Base-by-base conservation (phyloP, 805 yeast species). In the Metschnikowia drakensbergensis region DNA sequence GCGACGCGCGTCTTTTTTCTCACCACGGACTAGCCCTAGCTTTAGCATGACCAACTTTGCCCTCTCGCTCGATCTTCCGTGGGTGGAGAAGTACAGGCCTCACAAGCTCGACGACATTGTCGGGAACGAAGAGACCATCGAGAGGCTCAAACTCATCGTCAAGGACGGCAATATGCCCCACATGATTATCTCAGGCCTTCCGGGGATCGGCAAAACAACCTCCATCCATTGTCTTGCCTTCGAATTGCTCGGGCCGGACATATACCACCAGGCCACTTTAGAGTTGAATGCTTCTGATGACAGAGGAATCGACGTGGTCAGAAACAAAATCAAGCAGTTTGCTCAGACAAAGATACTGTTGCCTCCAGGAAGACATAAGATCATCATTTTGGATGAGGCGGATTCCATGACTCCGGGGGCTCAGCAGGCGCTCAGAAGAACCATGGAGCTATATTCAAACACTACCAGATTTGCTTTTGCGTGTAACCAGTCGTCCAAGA, bases 381-480 rank as follows among this genome's bases (percentile, higher is more conserved):
- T 94, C 48, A 79, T 94, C 55, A 92, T 94, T 46, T 70, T 94
- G 54, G 99, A 92, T 67, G 99, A 90, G 68, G 97, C 97, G 0
- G 97, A 90, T 63, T 84, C 94, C 9, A 90, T 90, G 97, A 90
- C 97, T 0, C 89, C 96, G 0, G 97, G 96, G 34, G 97, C 97
- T 2, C 97, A 90, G 65, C 96, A 88, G 64, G 97, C 97, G 0
- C 71, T 91, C 58, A 78, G 97, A 66, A 79, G 97, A 62, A 90
- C 96, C 1, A 90, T 90, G 98, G 98, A 91, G 63, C 77, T 92
- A 29, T 92, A 88, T 62, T 86, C 97, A n/a, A 86, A 86, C 64
- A 86, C 97, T 4, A 94, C 99, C 6, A 79, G 99, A 59, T 94
- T 94, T 72, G 97, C 96, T n/a, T 94, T 94, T 72, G 97, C 98